Evolutionary conservation across 345 rosid genomes (phyloP), one percentile per base, ranked within the genome.

Genomic region (Limnanthes douglasii): DNA sequence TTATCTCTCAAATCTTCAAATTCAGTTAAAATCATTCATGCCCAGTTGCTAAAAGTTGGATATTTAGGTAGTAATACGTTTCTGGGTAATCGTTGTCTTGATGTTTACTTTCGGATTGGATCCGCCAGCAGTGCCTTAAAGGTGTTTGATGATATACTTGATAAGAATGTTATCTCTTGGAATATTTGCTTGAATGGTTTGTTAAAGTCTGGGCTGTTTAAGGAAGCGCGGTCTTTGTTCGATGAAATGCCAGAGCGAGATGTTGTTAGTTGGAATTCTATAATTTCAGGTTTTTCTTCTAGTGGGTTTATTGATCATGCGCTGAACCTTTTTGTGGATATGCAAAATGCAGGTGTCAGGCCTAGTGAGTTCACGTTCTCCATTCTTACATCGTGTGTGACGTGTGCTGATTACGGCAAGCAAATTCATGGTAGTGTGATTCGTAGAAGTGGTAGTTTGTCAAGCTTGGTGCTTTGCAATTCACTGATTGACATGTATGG

Each of bases 401-500:
- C 31, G n/a, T 54, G 57, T 55, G 60, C 51, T 51, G 22, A 31
- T n/a, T 71, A 53, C 33, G 80, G 73, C 7, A 70, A 68, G 57
- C 71, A 79, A 41, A 50, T 73, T 48, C 80, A 85, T 41, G 79
- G 71, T 23, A 51, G 57, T 56, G 59, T 65, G 51, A 53, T 80
- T 32, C 52, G 66, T 5, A 61, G 54, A 26, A 71, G 77, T 5
- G 50, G 48, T 8, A 47, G 51, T 54, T 41, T 41, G 10, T 53
- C 44, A 0, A 62, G 58, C 57, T 33, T 70, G 62, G 85, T 80
- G 45, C 60, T 69, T 5, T 72, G 93, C 34, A 80, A 85, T 55
- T 80, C 79, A 1, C 32, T 85, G 6, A 65, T 80, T 51, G 70
- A 61, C 56, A 60, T 80, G 80, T 85, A 80, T 12, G 70, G 77